Evolutionary conservation across 75 land plant genomes (phyloP).

Genomic region (Cryptomeria japonica): DNA sequence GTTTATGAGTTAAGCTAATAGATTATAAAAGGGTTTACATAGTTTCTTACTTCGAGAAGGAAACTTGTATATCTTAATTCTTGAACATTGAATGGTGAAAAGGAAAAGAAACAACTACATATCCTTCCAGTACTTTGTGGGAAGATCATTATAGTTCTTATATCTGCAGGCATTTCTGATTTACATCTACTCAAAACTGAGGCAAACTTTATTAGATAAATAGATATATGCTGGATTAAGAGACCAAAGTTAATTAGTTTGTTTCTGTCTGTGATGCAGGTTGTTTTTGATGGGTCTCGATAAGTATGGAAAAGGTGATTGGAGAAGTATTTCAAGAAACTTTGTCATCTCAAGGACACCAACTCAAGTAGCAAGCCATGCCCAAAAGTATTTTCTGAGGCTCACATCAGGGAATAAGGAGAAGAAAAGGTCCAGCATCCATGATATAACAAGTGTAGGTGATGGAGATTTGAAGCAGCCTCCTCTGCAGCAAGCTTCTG

Average conservation of each 20-base stretch:
- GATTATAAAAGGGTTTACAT: not conserved
- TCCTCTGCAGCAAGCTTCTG: conserved; percentile 10
- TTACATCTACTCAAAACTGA: not conserved
- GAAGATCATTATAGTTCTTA: not conserved
- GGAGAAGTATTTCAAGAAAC: conserved; percentile 76
- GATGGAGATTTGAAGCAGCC: conserved; percentile 18
- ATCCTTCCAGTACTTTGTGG: too few species aligned
- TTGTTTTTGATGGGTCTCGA: conserved; percentile 57
- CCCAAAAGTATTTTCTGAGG: conserved; percentile 73
- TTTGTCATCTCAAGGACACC: conserved; percentile 68
- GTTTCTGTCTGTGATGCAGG: conserved; percentile 23
- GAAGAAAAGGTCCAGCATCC: conserved; percentile 71
- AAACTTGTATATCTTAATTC: not conserved
- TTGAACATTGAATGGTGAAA: not conserved
- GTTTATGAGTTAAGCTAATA: too few species aligned
- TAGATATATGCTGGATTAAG: not conserved
- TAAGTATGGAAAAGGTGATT: conserved; percentile 80
- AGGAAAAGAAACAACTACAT: not conserved
- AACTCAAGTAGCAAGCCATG: conserved; percentile 87
- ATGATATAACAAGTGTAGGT: conserved; percentile 67
- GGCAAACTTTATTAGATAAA: not conserved
- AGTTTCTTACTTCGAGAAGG: not conserved
- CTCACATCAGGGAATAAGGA: conserved; percentile 57
- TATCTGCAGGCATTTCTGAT: not conserved
- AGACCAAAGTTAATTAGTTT: conserved; percentile 10